Base-by-base conservation (phyloP, 306 rosid genomes). In the Abrus precatorius region DNA sequence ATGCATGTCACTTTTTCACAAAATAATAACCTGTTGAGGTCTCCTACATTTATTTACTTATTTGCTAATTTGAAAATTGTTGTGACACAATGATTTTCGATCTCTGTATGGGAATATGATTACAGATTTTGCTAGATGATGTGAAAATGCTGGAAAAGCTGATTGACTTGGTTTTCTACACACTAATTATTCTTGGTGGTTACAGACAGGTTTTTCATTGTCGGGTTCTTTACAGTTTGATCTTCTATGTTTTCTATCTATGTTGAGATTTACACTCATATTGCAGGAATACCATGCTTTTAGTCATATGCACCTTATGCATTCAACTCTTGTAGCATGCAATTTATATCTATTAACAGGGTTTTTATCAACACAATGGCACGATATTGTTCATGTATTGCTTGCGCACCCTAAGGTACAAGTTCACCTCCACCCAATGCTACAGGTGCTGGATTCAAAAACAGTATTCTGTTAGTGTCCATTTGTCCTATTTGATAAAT, bases 401-500 rank as follows among this genome's bases (percentile, higher is more conserved):
- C 90, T 95, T 64, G 97, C 88, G 1, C 99, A 95, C 78, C 97
- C 99, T 56, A 93, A 91, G 98, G 99, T 94, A 83, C 64, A 47
- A 57, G 48, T 60, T 72, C 75, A 60, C 14, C 12, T 43, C 50
- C 50, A 78, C 30, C 49, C 47, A 5, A 43, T 55, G 78, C 78
- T 61, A 66, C 36, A 61, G 85, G 61, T 63, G 53, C 66, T 68
- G 50, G 61, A 55, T 13, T 8, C 20, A 12, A 82, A 67, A 56
- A 45, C 41, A 34, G 54, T 62, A 61, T 77, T 72, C 70, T 48
- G 50, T 9, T 65, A 27, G 71, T 49, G 41, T 66, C 50, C 65
- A 80, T 75, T 57, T 81, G 67, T 60, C 11, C 4, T 66, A 66
- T 64, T 69, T 69, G 70, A 60, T 82, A 61, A 77, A 59, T 48